Percentiles rank a stretch among this genome's conserved stretches.
phyloP scores from a whole-genome alignment of 345 rosid species.

The Eucalyptus pauciflora region DNA sequence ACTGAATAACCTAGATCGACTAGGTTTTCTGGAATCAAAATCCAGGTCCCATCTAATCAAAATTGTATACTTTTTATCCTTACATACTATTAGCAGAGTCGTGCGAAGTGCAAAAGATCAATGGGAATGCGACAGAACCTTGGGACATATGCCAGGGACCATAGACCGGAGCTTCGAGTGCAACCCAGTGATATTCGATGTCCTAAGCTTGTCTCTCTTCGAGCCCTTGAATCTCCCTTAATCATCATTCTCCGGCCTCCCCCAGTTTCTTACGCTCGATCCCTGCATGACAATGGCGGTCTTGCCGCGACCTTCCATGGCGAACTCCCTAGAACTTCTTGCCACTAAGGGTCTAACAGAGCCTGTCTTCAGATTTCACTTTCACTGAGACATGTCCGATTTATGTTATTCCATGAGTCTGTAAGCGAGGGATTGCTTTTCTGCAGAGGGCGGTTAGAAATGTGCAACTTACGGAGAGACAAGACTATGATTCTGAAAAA shows the following conservation, averaged over 20 bases:
- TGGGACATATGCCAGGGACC: background rate
- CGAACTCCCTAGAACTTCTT: background rate
- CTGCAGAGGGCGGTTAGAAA: background rate
- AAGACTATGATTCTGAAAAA: background rate
- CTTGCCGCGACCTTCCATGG: background rate
- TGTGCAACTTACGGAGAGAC: background rate
- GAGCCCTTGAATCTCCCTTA: background rate
- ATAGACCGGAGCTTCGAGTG: background rate
- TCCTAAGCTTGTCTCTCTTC: background rate
- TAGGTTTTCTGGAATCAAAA: background rate
- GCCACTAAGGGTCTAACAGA: background rate
- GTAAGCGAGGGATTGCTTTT: background rate
- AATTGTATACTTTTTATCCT: background rate
- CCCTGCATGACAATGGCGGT: background rate
- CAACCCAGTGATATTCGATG: background rate
- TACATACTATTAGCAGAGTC: background rate
- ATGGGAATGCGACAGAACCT: background rate
- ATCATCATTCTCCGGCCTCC: background rate
- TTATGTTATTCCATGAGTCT: background rate
- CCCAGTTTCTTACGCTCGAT: background rate
- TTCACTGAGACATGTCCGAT: background rate
- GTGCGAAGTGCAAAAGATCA: accelerated
- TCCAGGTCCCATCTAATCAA: background rate
- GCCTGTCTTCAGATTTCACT: background rate
- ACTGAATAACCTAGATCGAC: background rate